Evolutionary conservation across 1,284 basidiomycete genomes (phyloP).

Genomic region (Taiwanofungus camphoratus): DNA sequence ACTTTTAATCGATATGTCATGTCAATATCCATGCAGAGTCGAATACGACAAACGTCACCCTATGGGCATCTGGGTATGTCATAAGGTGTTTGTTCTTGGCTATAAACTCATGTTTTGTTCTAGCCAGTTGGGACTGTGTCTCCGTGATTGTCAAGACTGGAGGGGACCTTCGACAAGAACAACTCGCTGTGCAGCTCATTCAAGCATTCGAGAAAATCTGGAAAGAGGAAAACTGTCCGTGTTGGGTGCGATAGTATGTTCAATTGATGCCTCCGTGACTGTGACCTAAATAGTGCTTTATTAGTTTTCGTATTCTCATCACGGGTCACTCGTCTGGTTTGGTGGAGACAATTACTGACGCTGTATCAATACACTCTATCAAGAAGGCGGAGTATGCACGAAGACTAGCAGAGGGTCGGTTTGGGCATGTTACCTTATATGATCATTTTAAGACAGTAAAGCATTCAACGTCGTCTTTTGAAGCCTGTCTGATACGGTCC

Average conservation of each 20-base stretch:
- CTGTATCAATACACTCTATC: slow-evolving; percentile 97
- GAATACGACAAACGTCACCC: slow-evolving; percentile 89
- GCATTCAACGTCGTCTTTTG: slow-evolving; percentile 7
- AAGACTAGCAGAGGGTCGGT: slow-evolving; percentile 70
- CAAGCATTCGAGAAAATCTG: slow-evolving; percentile 92
- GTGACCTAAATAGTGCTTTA: not conserved
- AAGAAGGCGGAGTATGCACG: slow-evolving; percentile 98
- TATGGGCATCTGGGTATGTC: slow-evolving; percentile 89
- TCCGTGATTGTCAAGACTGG: slow-evolving; percentile 99
- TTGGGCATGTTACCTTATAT: slow-evolving; percentile 82
- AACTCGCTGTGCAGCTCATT: slow-evolving; percentile 94
- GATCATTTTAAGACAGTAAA: slow-evolving; percentile 86
- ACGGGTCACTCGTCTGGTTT: slow-evolving; percentile 91
- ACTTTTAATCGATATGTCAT: slow-evolving; percentile 9
- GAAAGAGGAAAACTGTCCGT: slow-evolving; percentile 86
- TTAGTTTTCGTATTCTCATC: slow-evolving; percentile 76
- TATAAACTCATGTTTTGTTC: slow-evolving; percentile 3
- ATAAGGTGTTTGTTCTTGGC: slow-evolving; percentile 12
- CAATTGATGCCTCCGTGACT: not conserved
- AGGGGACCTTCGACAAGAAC: slow-evolving; percentile 95
- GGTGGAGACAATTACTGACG: slow-evolving; percentile 94
- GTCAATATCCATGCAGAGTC: slow-evolving; percentile 42
- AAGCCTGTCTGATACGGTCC: not conserved
- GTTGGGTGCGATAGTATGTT: slow-evolving; percentile 89
- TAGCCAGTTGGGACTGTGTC: slow-evolving; percentile 79